Conservation (phyloP, 139 green algal genomes). For the Micromonas pusilla region DNA sequence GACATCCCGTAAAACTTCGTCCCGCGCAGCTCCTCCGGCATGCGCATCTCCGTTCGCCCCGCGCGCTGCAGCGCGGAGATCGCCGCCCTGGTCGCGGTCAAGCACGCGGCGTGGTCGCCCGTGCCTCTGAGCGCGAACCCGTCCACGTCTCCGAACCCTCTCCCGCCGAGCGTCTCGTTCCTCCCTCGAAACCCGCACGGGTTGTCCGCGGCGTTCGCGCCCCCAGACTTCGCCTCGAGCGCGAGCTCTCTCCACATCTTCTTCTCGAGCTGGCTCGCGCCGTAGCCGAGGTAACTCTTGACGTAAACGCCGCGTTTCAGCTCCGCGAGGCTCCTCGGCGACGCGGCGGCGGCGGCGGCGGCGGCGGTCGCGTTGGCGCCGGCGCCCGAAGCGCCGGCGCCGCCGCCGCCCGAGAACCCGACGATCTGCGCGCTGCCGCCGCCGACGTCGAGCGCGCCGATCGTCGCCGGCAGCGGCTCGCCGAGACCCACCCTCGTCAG, state of each 20-base stretch:
- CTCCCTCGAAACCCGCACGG: background rate
- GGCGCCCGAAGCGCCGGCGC: too few relatives aligned
- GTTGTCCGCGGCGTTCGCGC: background rate
- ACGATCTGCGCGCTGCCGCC: conserved; percentile 19
- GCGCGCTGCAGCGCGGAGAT: background rate
- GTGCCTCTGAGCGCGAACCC: background rate
- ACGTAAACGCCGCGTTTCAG: background rate
- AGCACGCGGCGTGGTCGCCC: background rate
- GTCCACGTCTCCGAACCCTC: too few relatives aligned
- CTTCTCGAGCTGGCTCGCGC: conserved; percentile 24
- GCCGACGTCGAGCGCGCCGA: conserved; percentile 27
- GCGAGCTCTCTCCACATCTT: background rate
- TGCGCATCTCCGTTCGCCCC: background rate
- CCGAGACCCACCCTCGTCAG: background rate
- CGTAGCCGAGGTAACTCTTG: conserved; percentile 18
- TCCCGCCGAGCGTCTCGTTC: too few relatives aligned
- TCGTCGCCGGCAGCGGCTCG: background rate
- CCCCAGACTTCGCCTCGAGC: background rate
- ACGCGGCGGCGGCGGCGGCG: too few relatives aligned
- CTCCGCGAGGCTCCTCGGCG: background rate
- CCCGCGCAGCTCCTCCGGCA: background rate
- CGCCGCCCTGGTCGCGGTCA: background rate
- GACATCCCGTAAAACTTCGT: conserved; percentile 8
- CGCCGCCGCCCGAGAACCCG: background rate
- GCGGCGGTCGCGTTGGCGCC: background rate